Conservation (phyloP, 148 eudicot genomes). For the Chenopodium formosanum region DNA sequence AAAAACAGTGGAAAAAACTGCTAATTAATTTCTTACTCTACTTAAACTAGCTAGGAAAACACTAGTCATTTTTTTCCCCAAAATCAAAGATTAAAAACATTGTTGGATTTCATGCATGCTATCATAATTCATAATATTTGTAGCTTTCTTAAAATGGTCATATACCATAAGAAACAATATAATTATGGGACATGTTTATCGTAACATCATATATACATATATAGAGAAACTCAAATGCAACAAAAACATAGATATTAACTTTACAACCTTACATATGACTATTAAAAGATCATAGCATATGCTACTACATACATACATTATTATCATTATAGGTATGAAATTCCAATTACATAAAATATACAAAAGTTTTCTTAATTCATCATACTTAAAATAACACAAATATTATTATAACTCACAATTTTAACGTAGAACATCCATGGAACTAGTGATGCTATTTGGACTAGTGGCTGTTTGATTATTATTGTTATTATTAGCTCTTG, state of each 20-base stretch:
- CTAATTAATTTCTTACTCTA: no score
- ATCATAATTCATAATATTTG: not conserved
- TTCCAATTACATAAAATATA: not conserved
- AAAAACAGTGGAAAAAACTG: no score
- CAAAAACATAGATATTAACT: not conserved
- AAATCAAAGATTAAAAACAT: no score
- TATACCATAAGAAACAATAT: not conserved
- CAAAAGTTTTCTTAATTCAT: not conserved
- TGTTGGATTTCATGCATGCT: not conserved
- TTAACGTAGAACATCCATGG: slow-evolving; percentile 3
- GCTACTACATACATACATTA: not conserved
- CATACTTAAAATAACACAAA: not conserved
- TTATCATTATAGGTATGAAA: not conserved
- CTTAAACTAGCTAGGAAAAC: no score
- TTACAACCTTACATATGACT: not conserved
- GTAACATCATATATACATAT: not conserved
- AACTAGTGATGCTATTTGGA: slow-evolving; percentile 7
- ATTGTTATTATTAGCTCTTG: not conserved
- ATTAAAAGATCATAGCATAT: not conserved
- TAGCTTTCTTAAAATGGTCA: not conserved
- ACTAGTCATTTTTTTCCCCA: no score
- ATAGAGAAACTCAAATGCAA: not conserved
- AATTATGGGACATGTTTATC: not conserved
- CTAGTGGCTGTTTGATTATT: not conserved
- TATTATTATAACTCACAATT: not conserved